Conservation (phyloP, 306 rosid genomes). For the Medicago ruthenica region DNA sequence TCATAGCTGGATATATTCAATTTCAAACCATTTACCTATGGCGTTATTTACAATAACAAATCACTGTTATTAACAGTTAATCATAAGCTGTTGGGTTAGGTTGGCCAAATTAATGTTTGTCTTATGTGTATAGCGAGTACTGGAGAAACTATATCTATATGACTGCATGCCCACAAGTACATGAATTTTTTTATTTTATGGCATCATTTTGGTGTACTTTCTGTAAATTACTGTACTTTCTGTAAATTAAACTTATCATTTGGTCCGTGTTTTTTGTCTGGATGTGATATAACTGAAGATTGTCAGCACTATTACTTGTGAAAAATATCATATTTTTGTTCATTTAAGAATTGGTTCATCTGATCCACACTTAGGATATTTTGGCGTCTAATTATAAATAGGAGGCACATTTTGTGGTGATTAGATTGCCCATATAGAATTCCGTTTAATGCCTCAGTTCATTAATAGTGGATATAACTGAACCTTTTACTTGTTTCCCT, state of each 20-base stretch:
- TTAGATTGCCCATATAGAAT: constrained; percentile 16
- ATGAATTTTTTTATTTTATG: background rate
- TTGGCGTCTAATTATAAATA: constrained; percentile 18
- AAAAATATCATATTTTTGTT: background rate
- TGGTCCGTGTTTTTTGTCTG: background rate
- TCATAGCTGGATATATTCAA: constrained; percentile 17
- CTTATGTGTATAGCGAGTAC: background rate
- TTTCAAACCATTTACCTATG: constrained; percentile 1
- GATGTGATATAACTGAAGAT: constrained; percentile 4
- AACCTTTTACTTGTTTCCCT: constrained; percentile 30
- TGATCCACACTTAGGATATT: background rate
- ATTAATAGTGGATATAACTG: constrained; percentile 27
- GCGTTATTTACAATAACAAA: background rate
- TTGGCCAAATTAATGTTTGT: background rate
- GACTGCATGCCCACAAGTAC: background rate
- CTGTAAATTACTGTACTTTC: constrained; percentile 5
- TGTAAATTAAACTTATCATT: background rate
- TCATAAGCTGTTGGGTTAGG: background rate
- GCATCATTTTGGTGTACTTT: constrained; percentile 10
- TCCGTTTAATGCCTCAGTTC: constrained; percentile 2
- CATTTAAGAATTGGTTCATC: background rate
- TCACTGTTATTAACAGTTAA: constrained; percentile 11
- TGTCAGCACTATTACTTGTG: background rate
- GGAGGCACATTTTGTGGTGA: constrained; percentile 9
- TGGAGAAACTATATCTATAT: background rate